Evolutionary conservation across 2,329 filamentous ascomycete genomes (phyloP), one percentile per base, ranked within the genome.

Genomic region (Fusarium sp.): DNA sequence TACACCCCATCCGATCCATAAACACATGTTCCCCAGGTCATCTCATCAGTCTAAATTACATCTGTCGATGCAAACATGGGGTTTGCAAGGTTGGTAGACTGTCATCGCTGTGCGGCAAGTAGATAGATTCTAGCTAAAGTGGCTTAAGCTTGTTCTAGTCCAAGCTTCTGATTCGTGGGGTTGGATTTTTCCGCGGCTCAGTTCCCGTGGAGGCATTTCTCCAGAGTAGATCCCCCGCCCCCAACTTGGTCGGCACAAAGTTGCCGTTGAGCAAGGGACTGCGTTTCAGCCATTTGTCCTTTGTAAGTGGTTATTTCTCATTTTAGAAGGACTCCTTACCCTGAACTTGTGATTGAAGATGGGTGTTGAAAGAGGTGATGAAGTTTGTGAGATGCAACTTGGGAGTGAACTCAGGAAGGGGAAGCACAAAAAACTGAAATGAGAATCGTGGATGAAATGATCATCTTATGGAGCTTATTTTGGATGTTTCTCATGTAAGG

Each of bases 181-280:
- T 4, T 0, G 1, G 1, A 22, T 52, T 63, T 62, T 52, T 70
- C 72, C 72, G 72, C 72, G 72, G 72, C 72, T 74, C 47, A 62
- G 61, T 25, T 74, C 50, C 72, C 72, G 72, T 74, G 72, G 71
- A 65, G 61, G n/a, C 65, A 72, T 74, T 74, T 74, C 72, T 72
- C 71, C 69, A 74, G 68, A 72, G 65, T 20, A 60, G 68, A 74
- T 74, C 65, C 68, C 68, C 72, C 72, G 71, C 72, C 71, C 68
- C 71, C 71, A 74, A 66, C 25, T 63, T 25, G 35, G 56, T 25
- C 47, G 35, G 30, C 54, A 45, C 17, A 66, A 70, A 56, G 67
- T 59, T 59, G 40, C 67, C 67, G 43, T 52, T 11, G 17, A 32
- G 47, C 47, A 52, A 32, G 47, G 47, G 47, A 32, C 1, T 32